phyloP scores from a whole-genome alignment of 2,329 filamentous ascomycete species.

The Biscogniauxia marginata region DNA sequence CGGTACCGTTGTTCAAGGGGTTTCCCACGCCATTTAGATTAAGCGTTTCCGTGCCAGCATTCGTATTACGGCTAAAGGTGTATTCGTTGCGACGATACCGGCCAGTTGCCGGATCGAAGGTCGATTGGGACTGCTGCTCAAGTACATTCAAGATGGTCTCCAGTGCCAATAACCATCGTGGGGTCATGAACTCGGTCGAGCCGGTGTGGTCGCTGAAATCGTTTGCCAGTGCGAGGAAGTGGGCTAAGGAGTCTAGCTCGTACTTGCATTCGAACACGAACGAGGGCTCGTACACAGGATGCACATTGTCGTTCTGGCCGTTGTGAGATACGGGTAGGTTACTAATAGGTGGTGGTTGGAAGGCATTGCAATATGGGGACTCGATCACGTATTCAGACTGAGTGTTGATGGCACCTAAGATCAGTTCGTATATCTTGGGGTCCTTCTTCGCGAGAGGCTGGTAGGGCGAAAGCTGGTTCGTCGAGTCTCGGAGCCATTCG shows the following conservation, averaged over 20 bases:
- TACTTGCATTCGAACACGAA: conserved; percentile 99
- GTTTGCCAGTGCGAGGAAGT: conserved; percentile 83
- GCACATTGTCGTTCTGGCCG: conserved; percentile 79
- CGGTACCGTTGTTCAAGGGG: conserved; percentile 79
- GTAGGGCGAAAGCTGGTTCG: conserved; percentile 90
- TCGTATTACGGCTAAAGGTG: conserved; percentile 80
- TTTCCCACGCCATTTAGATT: conserved; percentile 84
- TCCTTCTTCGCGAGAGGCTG: conserved; percentile 82
- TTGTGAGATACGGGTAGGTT: conserved; percentile 70
- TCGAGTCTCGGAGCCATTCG: conserved; percentile 89
- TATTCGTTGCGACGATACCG: conserved; percentile 72
- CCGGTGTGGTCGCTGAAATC: conserved; percentile 80
- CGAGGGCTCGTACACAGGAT: conserved; percentile 79
- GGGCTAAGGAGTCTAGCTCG: conserved; percentile 90
- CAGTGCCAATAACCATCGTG: conserved; percentile 76
- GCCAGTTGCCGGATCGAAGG: conserved; percentile 70
- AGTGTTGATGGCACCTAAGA: conserved; percentile 92
- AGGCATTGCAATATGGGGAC: conserved; percentile 96
- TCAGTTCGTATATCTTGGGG: conserved; percentile 71
- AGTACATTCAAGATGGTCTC: conserved; percentile 72
- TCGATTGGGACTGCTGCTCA: conserved; percentile 74
- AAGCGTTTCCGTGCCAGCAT: conserved; percentile 85
- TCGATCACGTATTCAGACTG: conserved; percentile 93
- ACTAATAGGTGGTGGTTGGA: conserved; percentile 88
- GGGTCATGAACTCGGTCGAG: conserved; percentile 74